Base-by-base conservation (phyloP, 176 grass and related monocot genomes). In the Saccharum officinarum region DNA sequence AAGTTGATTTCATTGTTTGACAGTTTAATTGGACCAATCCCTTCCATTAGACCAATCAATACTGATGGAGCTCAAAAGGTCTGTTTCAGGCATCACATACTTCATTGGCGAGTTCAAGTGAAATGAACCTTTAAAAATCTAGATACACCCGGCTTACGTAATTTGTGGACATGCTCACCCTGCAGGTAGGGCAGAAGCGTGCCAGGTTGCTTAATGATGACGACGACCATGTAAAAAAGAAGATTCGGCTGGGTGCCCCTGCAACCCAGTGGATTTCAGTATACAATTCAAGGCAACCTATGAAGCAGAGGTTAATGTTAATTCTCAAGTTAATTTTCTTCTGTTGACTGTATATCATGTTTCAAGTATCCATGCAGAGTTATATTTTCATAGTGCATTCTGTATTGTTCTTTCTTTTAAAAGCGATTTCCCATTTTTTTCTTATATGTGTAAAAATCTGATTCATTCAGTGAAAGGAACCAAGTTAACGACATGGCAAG, bases 251-350 rank as follows among this genome's bases (percentile, higher is more conserved):
- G 25, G 94, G 94, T 64, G 73, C 66, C 62, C 94, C 94, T 4
- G 89, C 94, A 67, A 93, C 89, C 22, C 94, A 97, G 76, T 97
- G 94, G 94, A 97, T 97, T 81, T 97, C 94, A 34, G 94, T 97
- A 49, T 97, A 97, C 77, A 97, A 97, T 86, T 88, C 91, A 8
- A 86, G 91, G 64, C 60, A 73, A 50, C 89, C 94, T 28, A 97
- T 97, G 94, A 97, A 97, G 69, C 91, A 93, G 70, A 89, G 94
- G 94, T 96, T 34, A 67, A 23, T 84, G n/a, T 62, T 46, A 44
- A 76, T 90, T 86, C 75, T 81, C 37, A 80, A 83, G 52, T 26
- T 40, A 30, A 12, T 59, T 82, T 67, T 76, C 42, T 52, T 85
- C 46, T 49, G 46, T 49, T 5, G 6, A 44, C 20, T 76, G 50